Conservation (phyloP, 2,329 filamentous ascomycete genomes). For the Arachnomyces sp. region DNA sequence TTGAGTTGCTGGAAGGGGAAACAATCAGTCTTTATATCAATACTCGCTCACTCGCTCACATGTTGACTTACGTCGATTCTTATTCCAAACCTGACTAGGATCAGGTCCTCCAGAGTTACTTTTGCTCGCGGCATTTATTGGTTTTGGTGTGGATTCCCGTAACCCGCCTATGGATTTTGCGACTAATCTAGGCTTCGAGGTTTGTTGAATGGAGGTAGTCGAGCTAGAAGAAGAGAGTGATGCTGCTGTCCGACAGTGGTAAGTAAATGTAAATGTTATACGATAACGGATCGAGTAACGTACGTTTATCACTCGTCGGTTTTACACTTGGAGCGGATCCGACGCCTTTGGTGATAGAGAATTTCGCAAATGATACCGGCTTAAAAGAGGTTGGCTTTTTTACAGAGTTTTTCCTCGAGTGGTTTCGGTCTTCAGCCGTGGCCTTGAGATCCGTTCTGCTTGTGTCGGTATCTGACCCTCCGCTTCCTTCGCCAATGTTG, state of each 20-base stretch:
- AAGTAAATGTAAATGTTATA: slow-evolving; percentile 3
- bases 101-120: slow-evolving; percentile 50
- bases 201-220: slow-evolving; percentile 32
- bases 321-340: slow-evolving; percentile 45
- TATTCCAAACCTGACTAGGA: slow-evolving; percentile 63
- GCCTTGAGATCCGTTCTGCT: slow-evolving; percentile 47
- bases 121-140: slow-evolving; percentile 37
- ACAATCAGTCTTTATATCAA: slow-evolving; percentile 11
- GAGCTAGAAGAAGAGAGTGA: slow-evolving; percentile 30
- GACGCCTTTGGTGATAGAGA: slow-evolving; percentile 56
- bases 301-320: slow-evolving; percentile 47
- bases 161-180: slow-evolving; percentile 53
- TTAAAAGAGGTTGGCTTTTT: slow-evolving; percentile 59
- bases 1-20: slow-evolving; percentile 37
- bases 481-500: slow-evolving; percentile 37
- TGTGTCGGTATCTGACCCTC: slow-evolving; percentile 57
- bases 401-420: slow-evolving; percentile 41
- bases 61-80: slow-evolving; percentile 51
- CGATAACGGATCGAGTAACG: slow-evolving; percentile 7
- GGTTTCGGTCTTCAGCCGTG: slow-evolving; percentile 35
- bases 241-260: slow-evolving; percentile 6
- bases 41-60: neutral
- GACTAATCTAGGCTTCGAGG: slow-evolving; percentile 53
- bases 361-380: slow-evolving; percentile 60
- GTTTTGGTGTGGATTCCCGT: slow-evolving; percentile 44